Base-by-base conservation (phyloP, 768 basidiomycete species). In the Phanerochaete sordida region DNA sequence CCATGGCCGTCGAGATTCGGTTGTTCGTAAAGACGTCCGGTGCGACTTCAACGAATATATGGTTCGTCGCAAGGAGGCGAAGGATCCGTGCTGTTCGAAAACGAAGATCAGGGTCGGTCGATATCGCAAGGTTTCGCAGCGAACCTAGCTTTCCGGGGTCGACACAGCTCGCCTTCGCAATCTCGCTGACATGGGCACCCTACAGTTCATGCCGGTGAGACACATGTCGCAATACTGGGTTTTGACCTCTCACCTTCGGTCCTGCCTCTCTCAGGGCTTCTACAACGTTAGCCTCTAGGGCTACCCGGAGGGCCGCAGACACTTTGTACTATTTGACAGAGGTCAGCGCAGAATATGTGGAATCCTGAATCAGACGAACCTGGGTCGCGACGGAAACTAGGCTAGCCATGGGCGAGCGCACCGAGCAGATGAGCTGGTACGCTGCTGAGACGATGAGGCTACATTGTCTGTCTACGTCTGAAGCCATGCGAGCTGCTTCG, bases 21-120 rank as follows among this genome's bases (percentile, higher is more conserved):
- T 71, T 74, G 62, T 70, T 69, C 1, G 67, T 62, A 43, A 73
- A 74, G 1, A 70, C 67, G 31, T 72, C 64, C 16, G 73, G 72
- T 1, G 65, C 60, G 1, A 73, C 67, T 59, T 74, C 74, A 2
- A 56, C 57, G 59, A 73, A 73, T 31, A 75, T 65, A 60, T 74
- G 70, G 13, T 64, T 56, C 1, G 71, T 64, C 2, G 71, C 65
- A n/a, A 75, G 62, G 15, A 67, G 53, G 8, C 74, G 68, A 21
- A 75, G 57, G 16, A 72, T 61, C 15, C 76, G 68, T 3, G 63
- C 72, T 73, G 28, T 19, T 21, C 6, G 31, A 35, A 9, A 26
- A 11, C 23, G 13, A 13, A 11, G 13, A 50, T 6, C 8, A 27
- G 13, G 15, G 33, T 13, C 7, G 7, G 13, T 35, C 33, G 33